Conservation (phyloP, 257 asterid species). For the Nicotiana undulata region DNA sequence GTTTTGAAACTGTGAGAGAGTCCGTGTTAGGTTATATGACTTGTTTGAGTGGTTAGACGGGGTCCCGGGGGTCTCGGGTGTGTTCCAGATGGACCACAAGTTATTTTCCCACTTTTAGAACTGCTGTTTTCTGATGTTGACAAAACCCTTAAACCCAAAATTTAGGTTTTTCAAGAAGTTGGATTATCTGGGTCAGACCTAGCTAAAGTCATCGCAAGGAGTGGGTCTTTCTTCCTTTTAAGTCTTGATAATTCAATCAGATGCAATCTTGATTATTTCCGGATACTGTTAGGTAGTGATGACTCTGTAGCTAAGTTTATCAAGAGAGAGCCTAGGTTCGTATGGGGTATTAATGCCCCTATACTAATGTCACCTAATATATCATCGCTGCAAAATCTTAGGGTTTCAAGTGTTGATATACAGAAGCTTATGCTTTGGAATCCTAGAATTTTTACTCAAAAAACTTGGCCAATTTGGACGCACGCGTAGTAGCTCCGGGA, state of each 20-base stretch:
- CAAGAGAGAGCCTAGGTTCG: background rate
- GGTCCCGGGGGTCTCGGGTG: no score
- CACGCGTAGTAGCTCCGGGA: no score
- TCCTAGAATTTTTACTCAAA: background rate
- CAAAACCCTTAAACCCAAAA: conserved; percentile 4
- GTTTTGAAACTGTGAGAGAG: no score
- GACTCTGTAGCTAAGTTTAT: conserved; percentile 1
- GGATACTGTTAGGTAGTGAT: background rate
- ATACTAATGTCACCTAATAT: background rate
- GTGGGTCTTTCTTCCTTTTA: background rate
- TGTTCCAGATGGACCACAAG: no score
- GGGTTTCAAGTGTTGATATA: background rate
- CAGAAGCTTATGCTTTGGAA: background rate
- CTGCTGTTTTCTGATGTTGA: no score
- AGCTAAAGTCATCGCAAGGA: background rate
- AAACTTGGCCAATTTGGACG: no score
- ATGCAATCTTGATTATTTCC: background rate
- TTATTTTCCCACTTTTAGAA: no score
- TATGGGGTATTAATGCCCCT: background rate
- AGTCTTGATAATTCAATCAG: no score
- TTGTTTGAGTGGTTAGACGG: no score
- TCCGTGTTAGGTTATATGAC: no score
- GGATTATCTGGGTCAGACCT: background rate
- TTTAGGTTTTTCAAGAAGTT: conserved; percentile 1
- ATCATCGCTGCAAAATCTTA: background rate